Evolutionary conservation across 257 asterid species (phyloP), one percentile per base, ranked within the genome.

Genomic region (Thymus quinquecostatus): DNA sequence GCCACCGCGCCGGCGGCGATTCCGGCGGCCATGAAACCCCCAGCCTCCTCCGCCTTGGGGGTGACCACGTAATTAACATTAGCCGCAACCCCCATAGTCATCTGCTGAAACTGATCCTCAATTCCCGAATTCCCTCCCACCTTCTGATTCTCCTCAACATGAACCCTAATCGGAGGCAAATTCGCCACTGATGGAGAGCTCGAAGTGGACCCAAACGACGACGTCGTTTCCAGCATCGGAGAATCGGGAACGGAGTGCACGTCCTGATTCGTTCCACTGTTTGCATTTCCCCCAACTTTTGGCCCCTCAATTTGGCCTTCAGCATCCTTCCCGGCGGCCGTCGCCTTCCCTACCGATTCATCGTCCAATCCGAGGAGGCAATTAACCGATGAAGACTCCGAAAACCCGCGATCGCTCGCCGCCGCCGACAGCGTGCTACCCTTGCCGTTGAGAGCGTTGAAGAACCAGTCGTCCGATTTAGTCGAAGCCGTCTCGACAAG

Each of bases 131-230:
- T 21, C 21, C 80, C 84, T 14, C 73, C 80, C 0, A 65, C 66
- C 78, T 84, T 76, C 41, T 81, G 78, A 60, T 75, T 85, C 78
- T 91, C 99, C 47, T 88, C 97, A n/a, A 80, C 81, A 14, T 80
- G 90, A 11, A 89, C 96, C 85, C 77, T 88, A 50, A 91, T 86
- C 71, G 92, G 96, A 3, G 96, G 92, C 80, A 90, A 83, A 79
- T 86, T 88, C n/a, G 79, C 86, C 81, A 85, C 69, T 0, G 95
- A 86, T 8, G 97, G 96, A 29, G 92, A 78, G 40, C 96, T 87
- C 3, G 96, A 88, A 1, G 88, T 86, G 8, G 98, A 95, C 49
- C 96, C 99, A 54, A 89, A 95, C 38, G 99, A 89, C 77, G 99
- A 92, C 44, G 83, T 56, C 27, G 91, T 88, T 30, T 85, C 97